phyloP scores from a whole-genome alignment of 2,329 filamentous ascomycete genomes.

The Dactylellina cionopaga region DNA sequence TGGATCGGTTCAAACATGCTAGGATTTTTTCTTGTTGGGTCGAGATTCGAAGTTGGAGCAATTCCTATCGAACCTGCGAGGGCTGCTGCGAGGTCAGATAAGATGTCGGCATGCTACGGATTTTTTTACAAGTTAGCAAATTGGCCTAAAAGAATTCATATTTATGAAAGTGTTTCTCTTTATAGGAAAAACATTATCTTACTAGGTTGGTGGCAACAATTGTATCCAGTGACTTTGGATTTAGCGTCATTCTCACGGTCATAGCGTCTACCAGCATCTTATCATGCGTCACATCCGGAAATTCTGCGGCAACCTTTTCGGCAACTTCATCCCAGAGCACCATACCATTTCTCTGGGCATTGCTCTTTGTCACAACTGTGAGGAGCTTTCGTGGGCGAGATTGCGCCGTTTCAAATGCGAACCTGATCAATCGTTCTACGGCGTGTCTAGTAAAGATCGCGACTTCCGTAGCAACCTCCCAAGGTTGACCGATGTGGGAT shows the following conservation, averaged over 20 bases:
- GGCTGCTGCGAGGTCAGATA: slow-evolving; percentile 76
- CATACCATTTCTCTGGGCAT: slow-evolving; percentile 74
- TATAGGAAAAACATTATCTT: no score
- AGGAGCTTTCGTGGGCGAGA: slow-evolving; percentile 68
- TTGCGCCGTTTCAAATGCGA: slow-evolving; percentile 71
- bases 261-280: slow-evolving; percentile 69
- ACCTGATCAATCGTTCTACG: slow-evolving; percentile 70
- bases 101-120: slow-evolving; percentile 68
- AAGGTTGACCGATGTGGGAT: slow-evolving; percentile 68
- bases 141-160: no score
- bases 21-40: slow-evolving; percentile 62
- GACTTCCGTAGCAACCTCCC: slow-evolving; percentile 72
- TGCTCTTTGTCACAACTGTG: slow-evolving; percentile 74
- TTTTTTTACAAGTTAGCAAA: background rate
- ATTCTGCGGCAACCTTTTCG: slow-evolving; percentile 67
- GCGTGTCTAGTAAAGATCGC: slow-evolving; percentile 72
- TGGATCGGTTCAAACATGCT: slow-evolving; percentile 98
- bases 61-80: slow-evolving; percentile 77
- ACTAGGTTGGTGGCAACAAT: slow-evolving; percentile 70
- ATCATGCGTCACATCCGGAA: slow-evolving; percentile 70
- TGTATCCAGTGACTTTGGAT: slow-evolving; percentile 70
- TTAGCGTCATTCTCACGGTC: slow-evolving; percentile 68
- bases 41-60: slow-evolving; percentile 75
- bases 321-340: slow-evolving; percentile 75
- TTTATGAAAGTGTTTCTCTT: no score